Evolutionary conservation across 306 rosid genomes (phyloP).

Genomic region (Trifolium dubium): DNA sequence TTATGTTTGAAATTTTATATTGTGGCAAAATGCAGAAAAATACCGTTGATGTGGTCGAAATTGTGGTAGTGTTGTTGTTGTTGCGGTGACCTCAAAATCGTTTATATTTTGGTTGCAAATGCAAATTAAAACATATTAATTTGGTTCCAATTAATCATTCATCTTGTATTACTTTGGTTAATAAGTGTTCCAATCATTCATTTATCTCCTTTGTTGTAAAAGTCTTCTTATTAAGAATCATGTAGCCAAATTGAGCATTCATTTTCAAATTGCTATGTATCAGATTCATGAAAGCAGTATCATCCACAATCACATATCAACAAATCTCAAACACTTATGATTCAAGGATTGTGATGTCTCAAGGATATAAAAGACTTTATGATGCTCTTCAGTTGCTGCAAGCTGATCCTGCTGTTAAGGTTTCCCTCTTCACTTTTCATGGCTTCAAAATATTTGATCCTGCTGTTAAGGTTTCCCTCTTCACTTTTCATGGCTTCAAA

Average conservation of each 20-base stretch:
- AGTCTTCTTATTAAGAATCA: conserved; percentile 46
- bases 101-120: background rate
- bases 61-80: background rate
- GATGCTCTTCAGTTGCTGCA: conserved; percentile 61
- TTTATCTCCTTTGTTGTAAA: background rate
- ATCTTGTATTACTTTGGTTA: conserved; percentile 15
- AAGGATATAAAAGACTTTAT: conserved; percentile 50
- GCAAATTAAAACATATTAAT: background rate
- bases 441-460: conserved; percentile 54
- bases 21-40: background rate
- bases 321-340: conserved; percentile 44
- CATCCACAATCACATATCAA: conserved; percentile 50
- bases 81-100: background rate
- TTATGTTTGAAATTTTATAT: background rate
- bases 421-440: conserved; percentile 7
- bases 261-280: conserved; percentile 39
- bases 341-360: conserved; percentile 48
- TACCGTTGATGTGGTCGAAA: background rate
- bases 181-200: background rate
- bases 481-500: background rate
- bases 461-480: conserved; percentile 52
- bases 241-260: conserved; percentile 8
- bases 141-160: background rate
- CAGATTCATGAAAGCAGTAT: conserved; percentile 56
- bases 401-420: conserved; percentile 65